Conservation (phyloP, 768 basidiomycete species). For the Lactarius vividus region DNA sequence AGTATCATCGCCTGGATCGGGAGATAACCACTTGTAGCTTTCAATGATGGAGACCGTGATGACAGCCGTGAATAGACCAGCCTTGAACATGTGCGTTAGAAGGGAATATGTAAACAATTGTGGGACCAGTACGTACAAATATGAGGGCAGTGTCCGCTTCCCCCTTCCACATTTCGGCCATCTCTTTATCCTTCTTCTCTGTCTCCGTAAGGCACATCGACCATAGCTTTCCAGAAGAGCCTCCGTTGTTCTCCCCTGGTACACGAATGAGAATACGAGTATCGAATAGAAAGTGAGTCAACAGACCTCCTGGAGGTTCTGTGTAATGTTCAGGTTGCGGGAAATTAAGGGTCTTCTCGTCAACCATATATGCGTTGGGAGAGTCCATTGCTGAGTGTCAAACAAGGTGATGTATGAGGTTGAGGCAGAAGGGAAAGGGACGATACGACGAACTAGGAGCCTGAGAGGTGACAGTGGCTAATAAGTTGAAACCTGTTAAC, state of each 20-base stretch:
- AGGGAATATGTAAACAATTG: neutral
- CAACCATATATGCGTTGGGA: too few species aligned
- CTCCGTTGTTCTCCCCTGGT: conserved; percentile 4
- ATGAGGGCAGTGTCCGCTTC: conserved; percentile 9
- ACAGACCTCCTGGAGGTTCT: neutral
- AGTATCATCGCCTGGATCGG: neutral
- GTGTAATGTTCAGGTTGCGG: neutral
- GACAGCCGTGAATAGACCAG: conserved; percentile 23
- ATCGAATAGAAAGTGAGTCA: too few species aligned
- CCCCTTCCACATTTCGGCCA: conserved; percentile 11
- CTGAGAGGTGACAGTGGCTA: too few species aligned
- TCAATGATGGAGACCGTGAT: conserved; percentile 17
- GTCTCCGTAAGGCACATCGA: conserved; percentile 13
- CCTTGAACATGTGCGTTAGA: conserved; percentile 3
- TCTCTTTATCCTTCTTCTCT: conserved; percentile 5
- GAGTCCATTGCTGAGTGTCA: too few species aligned
- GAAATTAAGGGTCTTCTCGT: too few species aligned
- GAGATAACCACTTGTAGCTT: conserved; percentile 17
- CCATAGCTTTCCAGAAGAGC: conserved; percentile 6
- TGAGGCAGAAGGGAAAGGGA: too few species aligned
- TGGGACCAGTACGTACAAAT: conserved; percentile 8
- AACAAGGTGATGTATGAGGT: too few species aligned
- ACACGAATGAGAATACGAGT: neutral
- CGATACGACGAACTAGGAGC: too few species aligned
- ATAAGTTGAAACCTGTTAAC: too few species aligned